Evolutionary conservation across 202 grass and related monocot genomes (phyloP), one percentile per base, ranked within the genome.

Genomic region (Eragrostis tef): DNA sequence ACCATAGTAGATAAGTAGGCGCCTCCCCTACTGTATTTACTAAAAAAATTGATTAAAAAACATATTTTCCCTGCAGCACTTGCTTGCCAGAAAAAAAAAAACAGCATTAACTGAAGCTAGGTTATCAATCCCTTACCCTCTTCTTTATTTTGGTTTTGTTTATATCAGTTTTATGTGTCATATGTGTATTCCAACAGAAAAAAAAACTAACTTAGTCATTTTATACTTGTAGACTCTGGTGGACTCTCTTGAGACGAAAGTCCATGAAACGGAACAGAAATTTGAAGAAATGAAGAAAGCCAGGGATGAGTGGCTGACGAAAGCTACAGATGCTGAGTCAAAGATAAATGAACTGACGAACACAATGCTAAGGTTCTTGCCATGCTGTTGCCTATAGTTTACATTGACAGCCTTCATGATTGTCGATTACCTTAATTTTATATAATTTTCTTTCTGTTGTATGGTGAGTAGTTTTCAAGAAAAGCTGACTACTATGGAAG

Each of bases 281-380:
- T 95, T 91, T 62, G 96, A 98, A 83, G 92, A 98, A 83, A 91
- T 93, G 77, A 87, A 73, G 64, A 90, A 91, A 82, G 88, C 88
- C 85, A 84, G 82, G 53, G 83, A 89, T 83, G 92, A 98, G 24
- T 86, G 39, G 81, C 79, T 89, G 61, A 92, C 81, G 57, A 88
- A 89, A 89, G 83, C 83, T 65, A 61, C 81, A 45, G 79, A 92
- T 64, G 81, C 86, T 41, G 89, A 94, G 70, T 83, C 82, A 56
- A 94, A 92, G 74, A 90, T 97, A 81, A 62, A 57, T 81, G 87
- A 86, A 84, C 58, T 97, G 82, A 91, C 84, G 12, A 89, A 87
- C 67, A 86, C 90, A 86, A 75, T 94, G 85, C 87, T 87, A 87
- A 98, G 95, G 95, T 98, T 72, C 67, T 45, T 67, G 49, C 78